Conservation (phyloP, 192 early-diverging fungal genomes). For the Jimgerdemannia lactiflua region DNA sequence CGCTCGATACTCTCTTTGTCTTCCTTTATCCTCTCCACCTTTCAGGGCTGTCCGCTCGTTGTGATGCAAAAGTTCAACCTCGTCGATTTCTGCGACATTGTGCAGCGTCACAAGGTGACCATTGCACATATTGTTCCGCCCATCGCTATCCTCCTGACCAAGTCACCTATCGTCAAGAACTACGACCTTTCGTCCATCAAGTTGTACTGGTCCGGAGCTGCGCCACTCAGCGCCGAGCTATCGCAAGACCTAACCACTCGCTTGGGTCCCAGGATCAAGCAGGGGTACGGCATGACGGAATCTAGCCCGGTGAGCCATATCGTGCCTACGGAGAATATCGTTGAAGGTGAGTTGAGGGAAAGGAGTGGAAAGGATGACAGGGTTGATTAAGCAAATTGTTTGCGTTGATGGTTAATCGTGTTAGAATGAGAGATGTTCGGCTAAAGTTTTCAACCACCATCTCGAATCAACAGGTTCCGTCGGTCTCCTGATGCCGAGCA, state of each 20-base stretch:
- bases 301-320: slow-evolving; percentile 49
- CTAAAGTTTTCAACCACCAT: no score
- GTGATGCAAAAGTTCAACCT: slow-evolving; percentile 66
- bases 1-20: background rate
- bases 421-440: no score
- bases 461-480: slow-evolving; percentile 42
- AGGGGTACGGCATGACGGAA: slow-evolving; percentile 79
- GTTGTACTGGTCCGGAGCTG: slow-evolving; percentile 57
- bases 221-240: slow-evolving; percentile 61
- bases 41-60: slow-evolving; percentile 40
- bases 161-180: slow-evolving; percentile 58
- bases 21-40: background rate
- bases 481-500: slow-evolving; percentile 70
- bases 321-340: slow-evolving; percentile 19
- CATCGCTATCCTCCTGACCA: slow-evolving; percentile 63
- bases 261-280: slow-evolving; percentile 38
- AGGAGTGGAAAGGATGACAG: background rate
- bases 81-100: slow-evolving; percentile 58
- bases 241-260: slow-evolving; percentile 24
- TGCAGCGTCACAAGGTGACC: slow-evolving; percentile 67
- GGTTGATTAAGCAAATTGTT: no score
- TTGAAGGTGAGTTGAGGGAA: slow-evolving; percentile 27
- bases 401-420: background rate
- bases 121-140: slow-evolving; percentile 81
- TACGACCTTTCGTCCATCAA: slow-evolving; percentile 57